Evolutionary conservation across 2,329 filamentous ascomycete genomes (phyloP).

Genomic region (Fusarium graminum): DNA sequence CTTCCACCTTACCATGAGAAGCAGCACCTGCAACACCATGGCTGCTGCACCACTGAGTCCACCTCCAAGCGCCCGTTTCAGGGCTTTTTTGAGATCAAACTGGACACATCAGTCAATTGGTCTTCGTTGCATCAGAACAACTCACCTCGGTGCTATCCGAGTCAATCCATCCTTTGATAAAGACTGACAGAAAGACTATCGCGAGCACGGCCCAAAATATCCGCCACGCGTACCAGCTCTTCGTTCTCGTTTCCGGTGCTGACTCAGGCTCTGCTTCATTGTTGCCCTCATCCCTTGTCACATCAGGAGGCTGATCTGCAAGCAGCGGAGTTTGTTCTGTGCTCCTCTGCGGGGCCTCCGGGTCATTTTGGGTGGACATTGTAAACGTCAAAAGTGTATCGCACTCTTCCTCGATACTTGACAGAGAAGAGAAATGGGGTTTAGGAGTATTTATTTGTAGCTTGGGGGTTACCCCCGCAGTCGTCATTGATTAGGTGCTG

Average conservation of each 20-base stretch:
- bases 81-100: constrained; percentile 61
- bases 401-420: not conserved
- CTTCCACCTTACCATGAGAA: constrained; percentile 57
- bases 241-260: constrained; percentile 6
- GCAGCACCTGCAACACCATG: constrained; percentile 62
- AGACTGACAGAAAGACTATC: not conserved
- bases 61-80: constrained; percentile 60
- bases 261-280: constrained; percentile 3
- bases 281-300: not conserved
- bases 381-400: accelerated
- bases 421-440: not conserved
- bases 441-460: not conserved
- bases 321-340: constrained; percentile 29
- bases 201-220: constrained; percentile 20
- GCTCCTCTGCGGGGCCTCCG: not conserved
- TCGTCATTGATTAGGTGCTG: constrained; percentile 20
- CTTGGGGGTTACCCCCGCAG: not conserved
- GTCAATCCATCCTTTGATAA: constrained; percentile 28
- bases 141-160: constrained; percentile 34
- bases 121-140: accelerated
- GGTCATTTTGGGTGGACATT: constrained; percentile 8
- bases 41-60: constrained; percentile 62
- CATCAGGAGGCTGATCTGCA: not conserved
- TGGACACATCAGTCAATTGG: constrained; percentile 30
- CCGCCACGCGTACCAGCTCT: constrained; percentile 28